Evolutionary conservation across 768 basidiomycete genomes (phyloP).

Genomic region (Mycena vitilis): DNA sequence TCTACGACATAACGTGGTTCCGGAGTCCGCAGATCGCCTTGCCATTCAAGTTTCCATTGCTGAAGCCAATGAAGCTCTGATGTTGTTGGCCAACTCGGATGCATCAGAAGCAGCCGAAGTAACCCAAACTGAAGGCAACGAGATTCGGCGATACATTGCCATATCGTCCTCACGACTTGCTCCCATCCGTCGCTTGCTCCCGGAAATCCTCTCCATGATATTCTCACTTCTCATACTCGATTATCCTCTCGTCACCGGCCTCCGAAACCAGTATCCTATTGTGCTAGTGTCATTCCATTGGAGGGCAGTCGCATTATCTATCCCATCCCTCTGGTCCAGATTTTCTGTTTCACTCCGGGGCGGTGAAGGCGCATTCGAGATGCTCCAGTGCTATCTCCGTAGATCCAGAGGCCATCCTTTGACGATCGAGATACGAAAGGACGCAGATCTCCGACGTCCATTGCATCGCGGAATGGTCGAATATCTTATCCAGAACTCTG

Average conservation of each 20-base stretch:
- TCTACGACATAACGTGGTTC: too few relatives aligned
- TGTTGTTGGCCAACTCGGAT: too few relatives aligned
- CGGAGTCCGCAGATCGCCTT: too few relatives aligned
- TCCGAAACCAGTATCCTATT: not conserved
- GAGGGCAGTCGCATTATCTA: not conserved
- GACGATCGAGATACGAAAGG: constrained; percentile 5
- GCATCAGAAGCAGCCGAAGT: too few relatives aligned
- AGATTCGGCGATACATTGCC: not conserved
- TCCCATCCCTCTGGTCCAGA: constrained; percentile 6
- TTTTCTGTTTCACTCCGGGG: constrained; percentile 11
- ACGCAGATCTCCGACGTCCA: not conserved
- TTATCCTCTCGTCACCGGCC: not conserved
- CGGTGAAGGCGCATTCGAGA: not conserved
- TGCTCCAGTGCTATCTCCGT: not conserved
- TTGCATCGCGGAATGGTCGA: not conserved
- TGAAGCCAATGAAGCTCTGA: too few relatives aligned
- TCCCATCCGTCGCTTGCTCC: constrained; percentile 11
- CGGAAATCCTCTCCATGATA: constrained; percentile 9
- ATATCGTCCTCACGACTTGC: constrained; percentile 9
- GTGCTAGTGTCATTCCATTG: constrained; percentile 7
- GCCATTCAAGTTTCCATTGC: too few relatives aligned
- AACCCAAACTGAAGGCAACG: too few relatives aligned
- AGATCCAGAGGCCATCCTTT: not conserved
- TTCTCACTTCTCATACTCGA: not conserved
- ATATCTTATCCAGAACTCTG: not conserved